phyloP scores from a whole-genome alignment of 169 alveolate species.

The Eimeria maxima region DNA sequence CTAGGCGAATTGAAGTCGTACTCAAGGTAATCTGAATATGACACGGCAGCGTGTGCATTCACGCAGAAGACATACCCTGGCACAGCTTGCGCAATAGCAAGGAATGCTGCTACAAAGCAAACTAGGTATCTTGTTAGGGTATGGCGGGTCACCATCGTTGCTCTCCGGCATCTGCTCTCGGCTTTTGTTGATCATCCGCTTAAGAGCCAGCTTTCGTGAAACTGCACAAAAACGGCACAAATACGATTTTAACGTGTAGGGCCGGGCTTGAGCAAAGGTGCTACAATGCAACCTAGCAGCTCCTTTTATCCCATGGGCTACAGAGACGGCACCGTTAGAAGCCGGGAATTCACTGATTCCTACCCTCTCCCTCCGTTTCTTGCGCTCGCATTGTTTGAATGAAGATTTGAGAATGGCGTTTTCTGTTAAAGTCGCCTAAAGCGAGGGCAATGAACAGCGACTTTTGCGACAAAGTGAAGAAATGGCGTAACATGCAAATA shows the following conservation, averaged over 20 bases:
- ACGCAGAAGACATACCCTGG: neutral
- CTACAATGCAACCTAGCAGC: neutral
- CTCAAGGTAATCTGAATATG: conserved; percentile 48
- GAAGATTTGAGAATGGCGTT: conserved; percentile 65
- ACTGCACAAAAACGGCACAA: conserved; percentile 45
- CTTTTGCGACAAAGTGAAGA: conserved; percentile 72
- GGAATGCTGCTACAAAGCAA: neutral
- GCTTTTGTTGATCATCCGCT: conserved; percentile 64
- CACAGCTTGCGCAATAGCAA: neutral
- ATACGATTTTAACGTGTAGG: neutral
- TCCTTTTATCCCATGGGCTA: neutral
- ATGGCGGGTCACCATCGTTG: conserved; percentile 44
- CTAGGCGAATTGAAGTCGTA: conserved; percentile 72
- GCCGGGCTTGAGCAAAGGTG: neutral
- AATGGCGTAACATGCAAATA: conserved; percentile 70
- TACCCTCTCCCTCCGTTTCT: conserved; percentile 67
- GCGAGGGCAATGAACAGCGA: conserved; percentile 72
- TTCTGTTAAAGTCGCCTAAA: conserved; percentile 58
- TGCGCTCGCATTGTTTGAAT: conserved; percentile 65
- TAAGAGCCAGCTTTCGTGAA: conserved; percentile 60
- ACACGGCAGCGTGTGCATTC: neutral
- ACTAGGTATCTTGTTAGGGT: neutral
- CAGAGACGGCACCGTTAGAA: neutral
- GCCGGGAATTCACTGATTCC: neutral
- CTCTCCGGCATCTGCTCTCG: conserved; percentile 72